Conservation (phyloP, 345 rosid genomes). For the Citrus sp. region DNA sequence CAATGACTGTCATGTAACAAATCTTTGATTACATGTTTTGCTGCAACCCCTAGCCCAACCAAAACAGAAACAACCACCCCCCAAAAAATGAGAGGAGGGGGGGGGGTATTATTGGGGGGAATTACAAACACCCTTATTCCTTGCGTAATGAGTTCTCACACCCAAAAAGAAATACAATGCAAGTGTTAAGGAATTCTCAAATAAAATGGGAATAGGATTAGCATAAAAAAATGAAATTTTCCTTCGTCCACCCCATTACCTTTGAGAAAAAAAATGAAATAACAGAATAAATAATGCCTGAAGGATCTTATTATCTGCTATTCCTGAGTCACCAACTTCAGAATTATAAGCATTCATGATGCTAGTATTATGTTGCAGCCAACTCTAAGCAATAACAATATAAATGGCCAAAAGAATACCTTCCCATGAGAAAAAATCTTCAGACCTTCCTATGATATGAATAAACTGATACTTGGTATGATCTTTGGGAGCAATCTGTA, state of each 20-base stretch:
- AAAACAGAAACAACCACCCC: neutral
- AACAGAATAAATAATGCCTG: neutral
- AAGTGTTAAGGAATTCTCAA: neutral
- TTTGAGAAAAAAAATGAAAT: too few species aligned
- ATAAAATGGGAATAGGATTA: neutral
- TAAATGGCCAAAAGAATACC: constrained; percentile 12
- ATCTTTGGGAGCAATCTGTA: constrained; percentile 67
- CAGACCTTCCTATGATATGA: constrained; percentile 11
- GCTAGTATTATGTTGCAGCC: neutral
- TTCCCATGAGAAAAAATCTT: neutral
- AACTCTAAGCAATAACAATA: neutral
- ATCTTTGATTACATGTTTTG: neutral
- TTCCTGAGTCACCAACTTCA: neutral
- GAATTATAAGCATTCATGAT: neutral
- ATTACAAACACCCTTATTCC: too few species aligned
- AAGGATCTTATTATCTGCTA: neutral
- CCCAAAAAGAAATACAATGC: too few species aligned
- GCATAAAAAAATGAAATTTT: too few species aligned
- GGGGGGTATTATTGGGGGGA: too few species aligned
- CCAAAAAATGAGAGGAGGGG: neutral
- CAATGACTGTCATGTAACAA: too few species aligned
- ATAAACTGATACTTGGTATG: constrained; percentile 57
- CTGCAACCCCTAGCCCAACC: neutral
- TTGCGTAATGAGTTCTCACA: too few species aligned
- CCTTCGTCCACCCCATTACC: too few species aligned